phyloP scores from a whole-genome alignment of 257 asterid genomes.

The Solanum arcanum region DNA sequence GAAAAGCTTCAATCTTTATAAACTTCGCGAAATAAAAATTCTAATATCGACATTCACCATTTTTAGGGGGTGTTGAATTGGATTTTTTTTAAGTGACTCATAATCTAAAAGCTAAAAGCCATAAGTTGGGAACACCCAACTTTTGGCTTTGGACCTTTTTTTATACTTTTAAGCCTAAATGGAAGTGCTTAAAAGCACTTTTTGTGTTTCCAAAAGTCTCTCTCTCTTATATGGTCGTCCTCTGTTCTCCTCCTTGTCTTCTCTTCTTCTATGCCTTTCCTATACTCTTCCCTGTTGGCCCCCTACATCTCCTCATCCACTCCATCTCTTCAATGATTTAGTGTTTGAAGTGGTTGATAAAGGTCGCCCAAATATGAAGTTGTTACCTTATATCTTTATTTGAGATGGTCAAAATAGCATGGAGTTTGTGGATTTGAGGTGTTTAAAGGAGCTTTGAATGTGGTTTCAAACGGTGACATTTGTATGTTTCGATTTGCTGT shows the following conservation, averaged over 20 bases:
- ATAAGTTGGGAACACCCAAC: neutral
- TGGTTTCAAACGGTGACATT: neutral
- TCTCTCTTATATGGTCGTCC: neutral
- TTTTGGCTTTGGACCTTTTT: neutral
- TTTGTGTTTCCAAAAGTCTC: neutral
- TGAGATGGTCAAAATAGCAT: neutral
- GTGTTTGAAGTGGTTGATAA: neutral
- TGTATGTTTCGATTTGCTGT: neutral
- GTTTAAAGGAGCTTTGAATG: neutral
- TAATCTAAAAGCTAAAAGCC: neutral
- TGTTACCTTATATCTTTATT: neutral
- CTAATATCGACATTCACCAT: neutral
- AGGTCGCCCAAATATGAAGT: neutral
- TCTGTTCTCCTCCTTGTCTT: neutral
- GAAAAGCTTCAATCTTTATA: neutral
- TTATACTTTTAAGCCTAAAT: neutral
- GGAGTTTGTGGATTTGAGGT: neutral
- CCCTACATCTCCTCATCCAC: neutral
- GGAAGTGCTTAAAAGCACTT: neutral
- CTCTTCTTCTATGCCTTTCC: neutral
- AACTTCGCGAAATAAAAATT: neutral
- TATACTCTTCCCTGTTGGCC: neutral
- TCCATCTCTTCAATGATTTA: neutral
- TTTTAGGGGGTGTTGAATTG: neutral
- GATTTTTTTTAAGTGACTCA: neutral